These are phyloP conservation scores for Suhomyces kunorum DNA, from an alignment of 1,139 yeast genomes.

Conservation along the genomic window DNA sequence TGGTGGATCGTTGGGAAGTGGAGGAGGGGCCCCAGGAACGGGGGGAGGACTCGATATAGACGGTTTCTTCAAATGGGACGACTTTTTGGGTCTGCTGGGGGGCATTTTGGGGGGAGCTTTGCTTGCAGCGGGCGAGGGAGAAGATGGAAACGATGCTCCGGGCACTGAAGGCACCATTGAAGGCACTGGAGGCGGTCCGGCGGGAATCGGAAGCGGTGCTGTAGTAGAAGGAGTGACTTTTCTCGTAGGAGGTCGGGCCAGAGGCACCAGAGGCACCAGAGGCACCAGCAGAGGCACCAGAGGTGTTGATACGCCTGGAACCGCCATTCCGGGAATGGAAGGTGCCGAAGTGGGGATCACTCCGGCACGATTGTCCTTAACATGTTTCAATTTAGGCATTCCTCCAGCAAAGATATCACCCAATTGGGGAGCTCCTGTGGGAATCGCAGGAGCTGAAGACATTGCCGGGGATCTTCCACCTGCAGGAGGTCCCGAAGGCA, in stretches of 20 bases:
- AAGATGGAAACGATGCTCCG: too few relatives aligned
- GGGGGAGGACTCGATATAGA: conserved; percentile 23
- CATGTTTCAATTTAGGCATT: conserved; percentile 72
- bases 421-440: conserved; percentile 53
- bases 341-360: conserved; percentile 46
- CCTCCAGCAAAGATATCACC: conserved; percentile 88
- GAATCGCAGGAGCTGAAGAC: conserved; percentile 19
- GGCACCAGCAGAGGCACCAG: conserved; percentile 12
- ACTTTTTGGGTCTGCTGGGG: conserved; percentile 33
- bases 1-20: conserved; percentile 13
- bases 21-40: conserved; percentile 18
- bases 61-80: conserved; percentile 30
- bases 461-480: conserved; percentile 11
- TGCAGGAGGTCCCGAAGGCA: conserved; percentile 13
- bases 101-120: conserved; percentile 28
- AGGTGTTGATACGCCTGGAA: conserved; percentile 4
- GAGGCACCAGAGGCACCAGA: conserved; percentile 17
- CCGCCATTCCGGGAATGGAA: conserved; percentile 24
- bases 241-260: conserved; percentile 16
- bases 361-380: conserved; percentile 45
- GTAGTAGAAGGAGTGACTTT: conserved; percentile 20
- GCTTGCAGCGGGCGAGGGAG: conserved; percentile 23
- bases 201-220: conserved; percentile 17
- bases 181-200: conserved; percentile 20
- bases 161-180: conserved; percentile 16